phyloP scores from a whole-genome alignment of 805 yeast species.

The Komagataella mondaviorum region DNA sequence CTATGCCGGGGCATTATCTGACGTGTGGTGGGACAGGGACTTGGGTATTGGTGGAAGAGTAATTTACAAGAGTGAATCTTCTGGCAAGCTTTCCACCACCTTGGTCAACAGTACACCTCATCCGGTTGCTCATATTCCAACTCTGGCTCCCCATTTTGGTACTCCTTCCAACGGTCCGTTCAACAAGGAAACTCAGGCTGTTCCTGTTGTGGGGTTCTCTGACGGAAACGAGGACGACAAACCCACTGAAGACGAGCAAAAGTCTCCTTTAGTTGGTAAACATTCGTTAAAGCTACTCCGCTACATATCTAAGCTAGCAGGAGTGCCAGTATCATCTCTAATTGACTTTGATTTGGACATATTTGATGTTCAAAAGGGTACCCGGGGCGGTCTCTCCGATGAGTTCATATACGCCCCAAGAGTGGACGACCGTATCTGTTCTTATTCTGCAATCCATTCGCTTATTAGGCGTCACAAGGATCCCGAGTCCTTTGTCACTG shows the following conservation, averaged over 20 bases:
- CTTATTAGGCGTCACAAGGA: slow-evolving; percentile 19
- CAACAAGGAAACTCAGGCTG: slow-evolving; percentile 64
- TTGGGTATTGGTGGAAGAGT: slow-evolving; percentile 76
- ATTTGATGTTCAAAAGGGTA: slow-evolving; percentile 71
- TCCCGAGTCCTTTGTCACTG: not conserved
- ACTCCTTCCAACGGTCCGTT: slow-evolving; percentile 53
- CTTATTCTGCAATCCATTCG: slow-evolving; percentile 56
- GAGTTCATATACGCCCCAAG: slow-evolving; percentile 78
- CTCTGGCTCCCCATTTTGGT: slow-evolving; percentile 84
- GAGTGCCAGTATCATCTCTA: slow-evolving; percentile 45
- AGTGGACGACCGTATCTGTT: slow-evolving; percentile 73
- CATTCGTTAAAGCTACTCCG: slow-evolving; percentile 60
- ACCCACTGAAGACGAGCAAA: slow-evolving; percentile 45
- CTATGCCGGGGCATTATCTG: slow-evolving; percentile 57
- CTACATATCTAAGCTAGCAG: slow-evolving; percentile 50
- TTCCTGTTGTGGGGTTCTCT: slow-evolving; percentile 64
- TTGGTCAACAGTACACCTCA: slow-evolving; percentile 47
- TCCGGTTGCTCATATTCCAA: slow-evolving; percentile 71
- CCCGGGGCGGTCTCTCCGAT: slow-evolving; percentile 61
- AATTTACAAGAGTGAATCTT: slow-evolving; percentile 14
- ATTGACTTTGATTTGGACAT: slow-evolving; percentile 65
- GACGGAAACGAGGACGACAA: slow-evolving; percentile 22
- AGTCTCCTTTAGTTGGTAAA: slow-evolving; percentile 52
- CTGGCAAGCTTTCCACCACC: slow-evolving; percentile 23
- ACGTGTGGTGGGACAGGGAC: slow-evolving; percentile 76